Percentiles rank a stretch among this genome's conserved stretches.
Evolutionary conservation across 192 early-diverging fungal species (phyloP).

Genomic region (Pilobolus umbonatus): DNA sequence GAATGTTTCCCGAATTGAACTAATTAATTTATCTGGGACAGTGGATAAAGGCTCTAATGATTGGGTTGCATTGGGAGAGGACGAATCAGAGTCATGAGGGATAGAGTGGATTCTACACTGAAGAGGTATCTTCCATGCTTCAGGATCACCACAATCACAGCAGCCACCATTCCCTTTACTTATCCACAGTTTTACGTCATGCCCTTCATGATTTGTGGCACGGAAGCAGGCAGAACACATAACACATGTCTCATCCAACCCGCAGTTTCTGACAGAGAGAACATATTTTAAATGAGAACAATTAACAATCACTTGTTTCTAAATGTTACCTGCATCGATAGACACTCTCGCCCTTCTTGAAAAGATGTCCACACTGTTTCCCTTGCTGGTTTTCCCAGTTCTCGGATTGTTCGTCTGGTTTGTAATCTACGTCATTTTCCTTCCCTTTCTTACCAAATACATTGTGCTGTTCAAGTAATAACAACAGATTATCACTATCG

Average conservation of each 20-base stretch:
- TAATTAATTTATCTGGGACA: constrained; percentile 56
- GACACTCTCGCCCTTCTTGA: constrained; percentile 88
- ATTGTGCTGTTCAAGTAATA: constrained; percentile 17
- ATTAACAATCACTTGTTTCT: neutral
- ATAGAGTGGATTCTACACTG: constrained; percentile 79
- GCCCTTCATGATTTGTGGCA: constrained; percentile 87
- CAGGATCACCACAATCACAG: constrained; percentile 97
- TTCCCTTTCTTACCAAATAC: constrained; percentile 4
- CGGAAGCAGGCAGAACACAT: constrained; percentile 92
- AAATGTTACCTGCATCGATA: constrained; percentile 80
- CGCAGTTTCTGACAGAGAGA: constrained; percentile 69
- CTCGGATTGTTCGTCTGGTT: constrained; percentile 37
- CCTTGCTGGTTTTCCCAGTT: constrained; percentile 70
- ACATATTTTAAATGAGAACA: neutral
- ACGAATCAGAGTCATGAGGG: neutral
- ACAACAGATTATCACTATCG: constrained; percentile 7
- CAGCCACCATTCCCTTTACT: constrained; percentile 84
- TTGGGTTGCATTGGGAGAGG: neutral
- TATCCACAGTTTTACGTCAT: constrained; percentile 86
- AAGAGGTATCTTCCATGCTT: constrained; percentile 90
- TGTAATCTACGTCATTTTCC: neutral
- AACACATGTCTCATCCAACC: constrained; percentile 95
- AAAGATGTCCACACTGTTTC: constrained; percentile 90
- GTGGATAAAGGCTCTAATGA: constrained; percentile 8
- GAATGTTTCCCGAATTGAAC: constrained; percentile 75